phyloP scores from a whole-genome alignment of 495 filamentous ascomycete species.

The Cudoniella acicularis region DNA sequence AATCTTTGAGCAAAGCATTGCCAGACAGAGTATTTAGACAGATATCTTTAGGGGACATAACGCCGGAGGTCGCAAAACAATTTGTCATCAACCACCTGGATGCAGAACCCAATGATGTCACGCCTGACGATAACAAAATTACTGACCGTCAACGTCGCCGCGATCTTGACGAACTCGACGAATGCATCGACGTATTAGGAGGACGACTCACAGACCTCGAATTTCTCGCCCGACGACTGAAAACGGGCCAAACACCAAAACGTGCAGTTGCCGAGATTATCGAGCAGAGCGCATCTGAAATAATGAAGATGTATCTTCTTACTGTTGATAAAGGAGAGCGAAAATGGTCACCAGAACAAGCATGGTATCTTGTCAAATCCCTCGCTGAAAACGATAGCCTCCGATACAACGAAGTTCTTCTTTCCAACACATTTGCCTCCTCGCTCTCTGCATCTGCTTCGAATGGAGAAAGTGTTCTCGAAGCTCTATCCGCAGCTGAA shows the following conservation, averaged over 20 bases:
- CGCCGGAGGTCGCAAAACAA: constrained; percentile 77
- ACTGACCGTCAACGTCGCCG: constrained; percentile 28
- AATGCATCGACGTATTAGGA: constrained; percentile 75
- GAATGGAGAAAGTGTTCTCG: constrained; percentile 65
- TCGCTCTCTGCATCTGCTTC: constrained; percentile 36
- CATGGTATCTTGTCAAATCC: constrained; percentile 79
- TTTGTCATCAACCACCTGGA: constrained; percentile 86
- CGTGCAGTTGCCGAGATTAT: constrained; percentile 88
- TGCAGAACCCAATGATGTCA: constrained; percentile 37
- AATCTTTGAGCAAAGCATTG: constrained; percentile 79
- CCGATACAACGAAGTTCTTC: constrained; percentile 77
- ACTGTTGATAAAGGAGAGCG: constrained; percentile 42
- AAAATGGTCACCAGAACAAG: constrained; percentile 77
- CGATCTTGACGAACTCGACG: constrained; percentile 66
- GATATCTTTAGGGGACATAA: constrained; percentile 79
- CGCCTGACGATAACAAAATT: constrained; percentile 28
- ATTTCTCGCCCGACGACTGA: constrained; percentile 85
- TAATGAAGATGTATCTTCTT: constrained; percentile 88
- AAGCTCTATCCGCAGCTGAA: constrained; percentile 80
- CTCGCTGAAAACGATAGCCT: constrained; percentile 60
- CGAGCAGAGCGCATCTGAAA: constrained; percentile 80
- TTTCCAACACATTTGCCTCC: constrained; percentile 66
- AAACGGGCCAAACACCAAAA: constrained; percentile 79
- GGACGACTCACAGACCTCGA: constrained; percentile 93
- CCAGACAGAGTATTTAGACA: constrained; percentile 89